A percentile compares a stretch with the other conserved stretches of the same genome.
These are phyloP conservation scores for Komagataella phaffii DNA, from an alignment of 805 yeast species.

Conservation along the genomic window DNA sequence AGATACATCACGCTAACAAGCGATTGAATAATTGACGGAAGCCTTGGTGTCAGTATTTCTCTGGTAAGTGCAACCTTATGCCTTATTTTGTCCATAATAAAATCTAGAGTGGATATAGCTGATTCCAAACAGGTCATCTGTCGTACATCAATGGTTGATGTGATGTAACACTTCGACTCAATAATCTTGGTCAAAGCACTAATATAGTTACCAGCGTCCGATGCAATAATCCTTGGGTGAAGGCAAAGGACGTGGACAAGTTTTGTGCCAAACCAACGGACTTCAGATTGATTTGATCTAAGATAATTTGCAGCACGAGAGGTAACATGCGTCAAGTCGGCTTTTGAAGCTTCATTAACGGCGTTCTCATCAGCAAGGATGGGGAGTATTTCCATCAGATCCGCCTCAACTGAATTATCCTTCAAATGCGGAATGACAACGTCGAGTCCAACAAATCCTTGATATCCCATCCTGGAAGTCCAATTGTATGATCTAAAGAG, in stretches of 20 bases:
- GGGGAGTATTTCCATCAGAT: slow-evolving; percentile 11
- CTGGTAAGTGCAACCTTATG: slow-evolving; percentile 79
- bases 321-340: slow-evolving; percentile 36
- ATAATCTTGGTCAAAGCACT: slow-evolving; percentile 26
- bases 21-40: slow-evolving; percentile 45
- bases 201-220: slow-evolving; percentile 26
- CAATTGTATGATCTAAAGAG: background rate
- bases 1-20: slow-evolving; percentile 32
- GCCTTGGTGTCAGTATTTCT: slow-evolving; percentile 69
- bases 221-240: slow-evolving; percentile 22
- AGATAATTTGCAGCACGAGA: slow-evolving; percentile 29
- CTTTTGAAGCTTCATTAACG: slow-evolving; percentile 28
- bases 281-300: slow-evolving; percentile 26
- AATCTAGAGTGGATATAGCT: slow-evolving; percentile 26
- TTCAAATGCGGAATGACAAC: slow-evolving; percentile 12
- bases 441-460: slow-evolving; percentile 8
- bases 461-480: background rate
- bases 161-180: slow-evolving; percentile 21
- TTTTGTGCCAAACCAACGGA: slow-evolving; percentile 50
- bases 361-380: slow-evolving; percentile 14
- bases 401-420: slow-evolving; percentile 9
- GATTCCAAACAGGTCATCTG: slow-evolving; percentile 16
- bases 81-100: slow-evolving; percentile 35
- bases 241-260: slow-evolving; percentile 27
- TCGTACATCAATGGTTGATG: slow-evolving; percentile 5